Percentiles rank a stretch among this genome's conserved stretches.
Evolutionary conservation across 1,284 basidiomycete genomes (phyloP).

Genomic region (Wolfiporia cocos): DNA sequence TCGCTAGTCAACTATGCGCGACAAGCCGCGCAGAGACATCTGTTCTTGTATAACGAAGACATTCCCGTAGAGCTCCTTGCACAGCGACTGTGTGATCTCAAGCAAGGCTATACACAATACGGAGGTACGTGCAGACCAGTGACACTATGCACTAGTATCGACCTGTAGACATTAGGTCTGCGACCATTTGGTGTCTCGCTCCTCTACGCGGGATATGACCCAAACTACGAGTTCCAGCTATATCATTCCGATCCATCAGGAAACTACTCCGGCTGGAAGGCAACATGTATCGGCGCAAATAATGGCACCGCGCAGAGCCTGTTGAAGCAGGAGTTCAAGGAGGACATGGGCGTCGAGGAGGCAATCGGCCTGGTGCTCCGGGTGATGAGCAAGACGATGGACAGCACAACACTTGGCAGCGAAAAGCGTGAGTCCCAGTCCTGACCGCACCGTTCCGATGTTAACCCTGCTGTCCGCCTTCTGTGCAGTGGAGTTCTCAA

Average conservation of each 20-base stretch:
- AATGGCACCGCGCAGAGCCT: constrained; percentile 92
- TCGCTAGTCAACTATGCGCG: constrained; percentile 95
- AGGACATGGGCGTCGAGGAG: constrained; percentile 86
- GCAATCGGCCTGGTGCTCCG: constrained; percentile 90
- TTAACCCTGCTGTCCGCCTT: constrained; percentile 1
- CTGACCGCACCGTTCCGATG: constrained; percentile 1
- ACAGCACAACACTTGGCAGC: constrained; percentile 92
- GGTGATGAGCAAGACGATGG: constrained; percentile 99
- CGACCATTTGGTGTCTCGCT: constrained; percentile 97
- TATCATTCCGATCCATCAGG: constrained; percentile 99
- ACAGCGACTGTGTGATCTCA: constrained; percentile 92
- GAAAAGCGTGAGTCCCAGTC: constrained; percentile 73
- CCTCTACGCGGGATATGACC: constrained; percentile 95
- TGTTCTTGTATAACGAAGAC: constrained; percentile 92
- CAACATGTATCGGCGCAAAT: constrained; percentile 96
- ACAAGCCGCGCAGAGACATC: constrained; percentile 84
- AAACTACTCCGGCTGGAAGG: constrained; percentile 99
- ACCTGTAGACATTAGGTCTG: constrained; percentile 53
- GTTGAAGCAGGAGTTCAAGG: constrained; percentile 98
- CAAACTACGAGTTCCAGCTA: constrained; percentile 94
- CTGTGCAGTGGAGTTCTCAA: constrained; percentile 92
- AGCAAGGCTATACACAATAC: constrained; percentile 98
- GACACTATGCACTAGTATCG: background rate
- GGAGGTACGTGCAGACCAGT: constrained; percentile 59
- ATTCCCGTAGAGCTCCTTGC: constrained; percentile 97